Percentiles rank a stretch among this genome's conserved stretches.
Evolutionary conservation across 768 basidiomycete genomes (phyloP).

Genomic region (Sistotremastrum niveocremeum): DNA sequence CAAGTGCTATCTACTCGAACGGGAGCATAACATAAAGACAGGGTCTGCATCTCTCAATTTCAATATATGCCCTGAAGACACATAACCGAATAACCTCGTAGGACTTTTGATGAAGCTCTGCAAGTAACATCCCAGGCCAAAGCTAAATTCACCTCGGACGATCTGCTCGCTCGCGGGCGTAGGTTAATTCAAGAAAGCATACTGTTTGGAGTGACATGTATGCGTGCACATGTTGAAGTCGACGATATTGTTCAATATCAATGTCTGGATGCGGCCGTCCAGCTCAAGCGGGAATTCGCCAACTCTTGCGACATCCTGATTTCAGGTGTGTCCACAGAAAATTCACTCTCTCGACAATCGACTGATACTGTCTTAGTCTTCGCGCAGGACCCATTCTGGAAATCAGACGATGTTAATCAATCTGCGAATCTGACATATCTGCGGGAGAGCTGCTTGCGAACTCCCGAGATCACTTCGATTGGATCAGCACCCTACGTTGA

Average conservation of each 20-base stretch:
- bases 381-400: conserved; percentile 46
- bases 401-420: conserved; percentile 16
- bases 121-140: conserved; percentile 38
- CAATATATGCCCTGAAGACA: not conserved
- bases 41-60: conserved; percentile 27
- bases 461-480: conserved; percentile 32
- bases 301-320: conserved; percentile 43
- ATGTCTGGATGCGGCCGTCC: conserved; percentile 41
- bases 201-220: conserved; percentile 46
- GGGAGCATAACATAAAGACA: conserved; percentile 34
- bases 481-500: conserved; percentile 60
- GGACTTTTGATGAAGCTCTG: conserved; percentile 44
- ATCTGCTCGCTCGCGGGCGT: conserved; percentile 38
- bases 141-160: conserved; percentile 30
- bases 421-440: conserved; percentile 16
- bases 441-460: conserved; percentile 22
- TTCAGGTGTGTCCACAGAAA: conserved; percentile 25
- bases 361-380: conserved; percentile 28
- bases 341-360: not conserved
- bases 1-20: conserved; percentile 52
- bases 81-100: conserved; percentile 12
- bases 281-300: conserved; percentile 30
- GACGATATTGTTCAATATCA: conserved; percentile 37
- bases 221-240: conserved; percentile 58
- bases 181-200: conserved; percentile 44